A percentile compares a stretch with the other conserved stretches of the same genome.
Evolutionary conservation across 106 monocot species (phyloP).

Genomic region (Apostasia ramifera): DNA sequence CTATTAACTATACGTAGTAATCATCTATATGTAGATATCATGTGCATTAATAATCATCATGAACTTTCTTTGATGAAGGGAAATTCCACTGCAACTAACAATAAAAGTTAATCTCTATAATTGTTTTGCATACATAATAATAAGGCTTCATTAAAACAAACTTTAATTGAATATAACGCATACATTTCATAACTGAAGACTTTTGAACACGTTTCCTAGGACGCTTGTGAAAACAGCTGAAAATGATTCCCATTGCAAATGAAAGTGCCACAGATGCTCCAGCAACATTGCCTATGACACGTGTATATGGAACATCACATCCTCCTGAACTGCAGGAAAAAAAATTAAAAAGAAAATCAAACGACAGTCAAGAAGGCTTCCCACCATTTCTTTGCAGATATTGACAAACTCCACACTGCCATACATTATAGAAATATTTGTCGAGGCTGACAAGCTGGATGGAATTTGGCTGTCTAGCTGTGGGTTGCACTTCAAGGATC

Average conservation of each 20-base stretch:
- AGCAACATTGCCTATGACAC: slow-evolving; percentile 30
- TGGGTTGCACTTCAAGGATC: slow-evolving; percentile 39
- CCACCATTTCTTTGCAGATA: background rate
- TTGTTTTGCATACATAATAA: no score
- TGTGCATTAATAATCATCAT: no score
- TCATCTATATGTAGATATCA: no score
- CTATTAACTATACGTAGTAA: no score
- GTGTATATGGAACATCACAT: slow-evolving; percentile 17
- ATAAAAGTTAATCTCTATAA: no score
- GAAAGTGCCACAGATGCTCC: slow-evolving; percentile 44
- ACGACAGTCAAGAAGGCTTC: background rate
- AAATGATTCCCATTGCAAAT: slow-evolving; percentile 29
- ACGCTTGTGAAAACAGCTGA: slow-evolving; percentile 43
- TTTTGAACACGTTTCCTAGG: background rate
- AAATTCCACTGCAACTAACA: no score
- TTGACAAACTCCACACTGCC: background rate
- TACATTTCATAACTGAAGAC: slow-evolving; percentile 25
- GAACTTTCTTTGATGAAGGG: no score
- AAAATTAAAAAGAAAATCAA: slow-evolving; percentile 2
- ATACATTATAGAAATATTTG: slow-evolving; percentile 26
- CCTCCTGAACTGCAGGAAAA: slow-evolving; percentile 16
- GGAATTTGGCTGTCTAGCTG: slow-evolving; percentile 23
- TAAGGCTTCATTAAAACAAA: no score
- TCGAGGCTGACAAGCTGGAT: slow-evolving; percentile 6
- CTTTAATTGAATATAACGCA: background rate